A percentile compares a stretch with the other conserved stretches of the same genome.
These are phyloP conservation scores for Cladorrhinum sp. DNA, from an alignment of 2,329 filamentous ascomycete genomes.

Conservation along the genomic window DNA sequence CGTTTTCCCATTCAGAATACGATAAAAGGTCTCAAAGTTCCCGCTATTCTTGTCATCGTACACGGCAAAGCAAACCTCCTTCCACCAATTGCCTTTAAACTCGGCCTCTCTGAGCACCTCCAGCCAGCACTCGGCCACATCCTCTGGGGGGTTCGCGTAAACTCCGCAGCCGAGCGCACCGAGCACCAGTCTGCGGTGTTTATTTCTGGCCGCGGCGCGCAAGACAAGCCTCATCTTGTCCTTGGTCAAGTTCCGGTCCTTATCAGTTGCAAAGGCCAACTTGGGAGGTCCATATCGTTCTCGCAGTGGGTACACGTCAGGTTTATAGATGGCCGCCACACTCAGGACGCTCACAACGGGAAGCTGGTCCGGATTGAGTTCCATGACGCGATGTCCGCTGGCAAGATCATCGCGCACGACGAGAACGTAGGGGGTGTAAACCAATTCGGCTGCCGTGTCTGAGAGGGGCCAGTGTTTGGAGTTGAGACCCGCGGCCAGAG, in stretches of 20 bases:
- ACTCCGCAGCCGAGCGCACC: constrained; percentile 68
- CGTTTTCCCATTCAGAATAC: constrained; percentile 38
- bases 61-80: constrained; percentile 62
- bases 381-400: too few species aligned
- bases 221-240: constrained; percentile 61
- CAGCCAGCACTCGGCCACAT: constrained; percentile 60
- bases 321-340: constrained; percentile 44
- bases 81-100: constrained; percentile 66
- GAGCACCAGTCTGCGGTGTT: constrained; percentile 59
- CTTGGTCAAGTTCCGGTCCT: constrained; percentile 52
- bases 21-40: constrained; percentile 50
- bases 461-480: too few species aligned
- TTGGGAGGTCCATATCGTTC: neutral
- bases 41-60: constrained; percentile 43
- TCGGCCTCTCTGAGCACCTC: constrained; percentile 59
- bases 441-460: too few species aligned
- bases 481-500: constrained; percentile 17
- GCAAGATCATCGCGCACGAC: too few species aligned
- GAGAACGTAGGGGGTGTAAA: too few species aligned
- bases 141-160: constrained; percentile 58
- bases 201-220: constrained; percentile 53
- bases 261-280: constrained; percentile 38
- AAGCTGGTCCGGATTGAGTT: constrained; percentile 23
- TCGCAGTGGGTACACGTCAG: constrained; percentile 7
- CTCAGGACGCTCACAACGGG: constrained; percentile 59